Evolutionary conservation across 176 grass and related monocot genomes (phyloP), one percentile per base, ranked within the genome.

Genomic region (Aechmea fasciata): DNA sequence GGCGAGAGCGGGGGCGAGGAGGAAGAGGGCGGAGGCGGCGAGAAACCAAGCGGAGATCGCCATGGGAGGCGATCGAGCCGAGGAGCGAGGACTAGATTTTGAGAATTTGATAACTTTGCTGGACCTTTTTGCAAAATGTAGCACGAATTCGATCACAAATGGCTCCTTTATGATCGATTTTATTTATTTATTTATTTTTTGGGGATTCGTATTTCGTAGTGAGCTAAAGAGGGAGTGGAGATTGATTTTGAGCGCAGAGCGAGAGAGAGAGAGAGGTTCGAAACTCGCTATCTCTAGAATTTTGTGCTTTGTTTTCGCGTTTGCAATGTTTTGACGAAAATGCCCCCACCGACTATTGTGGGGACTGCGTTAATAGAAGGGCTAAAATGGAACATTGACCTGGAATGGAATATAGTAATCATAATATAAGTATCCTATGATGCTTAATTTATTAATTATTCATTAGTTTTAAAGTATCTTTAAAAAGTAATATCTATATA

Each of bases 1-100:
- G 47, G 89, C 90, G 12, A 75, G 85, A 66, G 72, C 69, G 50
- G 69, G 73, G 49, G 87, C 79, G 84, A 87, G 81, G 78, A 84
- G 65, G 61, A 79, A 75, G 29, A 91, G 69, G 63, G 81, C 28
- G 57, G 68, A 77, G 70, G 82, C 61, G 47, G 85, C 68, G 25
- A 99, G 79, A 79, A 75, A 79, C 82, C 75, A 83, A 61, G 66
- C 50, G 52, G 72, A 70, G 57, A 68, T 81, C 81, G 75, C 89
- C 89, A 85, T 91, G 25, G 11, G 64, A 63, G 29, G 25, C 33
- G 69, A 7, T 41, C 17, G 9, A 11, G 0, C 47, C 13, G 49
- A 63, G 19, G 59, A 67, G 15, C 47, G 3, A 26, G 64, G 26
- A 19, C 63, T 75, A 65, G 71, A 69, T 66, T 79, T 67, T 49